A percentile compares a stretch with the other conserved stretches of the same genome.
phyloP scores from a whole-genome alignment of 345 rosid genomes.

The Odontarrhena argentea region DNA sequence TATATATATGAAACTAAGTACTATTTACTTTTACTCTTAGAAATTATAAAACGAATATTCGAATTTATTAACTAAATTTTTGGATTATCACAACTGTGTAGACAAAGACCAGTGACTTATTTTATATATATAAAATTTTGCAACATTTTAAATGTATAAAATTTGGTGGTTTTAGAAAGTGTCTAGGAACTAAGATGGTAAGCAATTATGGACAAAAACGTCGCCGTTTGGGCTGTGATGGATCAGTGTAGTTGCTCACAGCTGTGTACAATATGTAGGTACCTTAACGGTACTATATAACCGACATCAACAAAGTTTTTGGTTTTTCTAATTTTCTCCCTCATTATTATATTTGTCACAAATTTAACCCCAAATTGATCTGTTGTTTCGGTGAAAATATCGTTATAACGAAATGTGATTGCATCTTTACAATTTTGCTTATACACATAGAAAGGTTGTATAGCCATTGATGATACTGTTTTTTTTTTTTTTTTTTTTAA shows the following conservation, averaged over 20 bases:
- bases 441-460: no score
- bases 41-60: constrained; percentile 24
- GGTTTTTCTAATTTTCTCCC: neutral
- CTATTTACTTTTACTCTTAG: neutral
- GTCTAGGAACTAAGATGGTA: constrained; percentile 11
- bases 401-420: no score
- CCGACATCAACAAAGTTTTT: constrained; percentile 27
- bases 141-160: neutral
- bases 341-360: neutral
- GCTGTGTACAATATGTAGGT: constrained; percentile 26
- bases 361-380: neutral
- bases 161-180: constrained; percentile 7
- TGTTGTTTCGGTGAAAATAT: no score
- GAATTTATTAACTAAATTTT: neutral
- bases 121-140: neutral
- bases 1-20: neutral
- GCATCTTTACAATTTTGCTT: no score
- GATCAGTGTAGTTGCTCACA: constrained; percentile 34
- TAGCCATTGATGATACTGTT: no score
- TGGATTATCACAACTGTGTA: constrained; percentile 19
- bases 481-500: no score
- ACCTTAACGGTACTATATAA: constrained; percentile 31
- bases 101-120: constrained; percentile 21
- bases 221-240: constrained; percentile 26
- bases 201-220: constrained; percentile 31